Evolutionary conservation across 164 flowering plant genomes (phyloP), one percentile per base, ranked within the genome.

Genomic region (Vitis rotundifolia): DNA sequence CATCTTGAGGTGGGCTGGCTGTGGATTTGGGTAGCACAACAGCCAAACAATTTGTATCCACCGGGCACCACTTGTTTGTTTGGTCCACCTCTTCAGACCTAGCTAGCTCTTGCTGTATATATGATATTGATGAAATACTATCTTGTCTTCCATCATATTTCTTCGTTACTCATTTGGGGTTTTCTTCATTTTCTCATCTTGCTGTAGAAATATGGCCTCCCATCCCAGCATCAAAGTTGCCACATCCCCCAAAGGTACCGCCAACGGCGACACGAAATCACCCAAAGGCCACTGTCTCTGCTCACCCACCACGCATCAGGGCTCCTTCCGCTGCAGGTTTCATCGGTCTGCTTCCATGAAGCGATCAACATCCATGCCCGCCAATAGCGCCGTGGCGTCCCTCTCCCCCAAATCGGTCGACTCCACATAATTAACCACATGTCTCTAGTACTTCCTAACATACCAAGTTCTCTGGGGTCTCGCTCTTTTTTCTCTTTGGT

Each of bases 221-320:
- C 58, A 63, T 9, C 70, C 68, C 12, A 59, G 59, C 57, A 19
- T 67, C 61, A 73, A 49, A 3, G 73, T 80, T 5, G 26, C 65
- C 1, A 67, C 77, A 0, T 68, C 85, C 5, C 74, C 82, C 1
- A 80, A 73, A 66, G 49, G 69, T 64, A 29, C 28, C 47, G 72
- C 37, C 31, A 28, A 8, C 8, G 49, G 11, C 6, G 63, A 16
- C 13, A 22, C 18, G 11, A 57, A n/a, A 11, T 75, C 83, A 31
- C 80, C 82, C 0, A 80, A 74, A 66, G 86, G 81, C 14, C 82
- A 76, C 2, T 87, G 91, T 50, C 19, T 87, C 73, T 87, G 91
- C 67, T 87, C 91, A 10, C 91, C 88, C 0, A 87, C 91, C 9
- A 83, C 83, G 0, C 91, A 87, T 64, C 75, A 78, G 10, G 91